phyloP scores from a whole-genome alignment of 2,329 filamentous ascomycete species.

The Phoma sp. region DNA sequence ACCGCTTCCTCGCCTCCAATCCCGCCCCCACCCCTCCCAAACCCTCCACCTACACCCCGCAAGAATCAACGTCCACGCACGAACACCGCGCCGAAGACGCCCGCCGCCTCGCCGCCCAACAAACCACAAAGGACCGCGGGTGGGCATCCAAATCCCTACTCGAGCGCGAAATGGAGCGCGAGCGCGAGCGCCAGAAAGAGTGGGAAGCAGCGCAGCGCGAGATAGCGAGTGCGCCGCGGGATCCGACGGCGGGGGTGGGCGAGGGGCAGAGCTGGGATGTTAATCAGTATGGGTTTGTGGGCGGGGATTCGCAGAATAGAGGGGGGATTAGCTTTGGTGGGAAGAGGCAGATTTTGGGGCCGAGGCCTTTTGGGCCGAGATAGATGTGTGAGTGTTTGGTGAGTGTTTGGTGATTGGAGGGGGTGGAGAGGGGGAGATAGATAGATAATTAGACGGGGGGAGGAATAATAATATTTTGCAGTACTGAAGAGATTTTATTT shows the following conservation, averaged over 20 bases:
- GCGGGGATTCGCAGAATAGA: slow-evolving; percentile 77
- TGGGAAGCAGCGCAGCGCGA: slow-evolving; percentile 82
- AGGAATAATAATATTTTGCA: too few relatives aligned
- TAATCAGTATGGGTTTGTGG: slow-evolving; percentile 77
- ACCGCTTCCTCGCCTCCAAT: slow-evolving; percentile 65
- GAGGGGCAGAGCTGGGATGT: slow-evolving; percentile 79
- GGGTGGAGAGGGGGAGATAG: too few relatives aligned
- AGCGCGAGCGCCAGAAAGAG: slow-evolving; percentile 77
- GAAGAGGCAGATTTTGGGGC: slow-evolving; percentile 80
- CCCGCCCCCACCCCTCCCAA: slow-evolving; percentile 58
- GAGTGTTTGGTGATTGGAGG: too few relatives aligned
- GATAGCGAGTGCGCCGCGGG: slow-evolving; percentile 63
- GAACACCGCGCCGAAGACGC: slow-evolving; percentile 71
- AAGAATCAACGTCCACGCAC: slow-evolving; percentile 64
- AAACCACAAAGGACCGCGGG: slow-evolving; percentile 67
- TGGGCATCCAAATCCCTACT: slow-evolving; percentile 74
- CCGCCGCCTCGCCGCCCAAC: slow-evolving; percentile 65
- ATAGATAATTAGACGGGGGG: too few relatives aligned
- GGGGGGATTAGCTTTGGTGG: slow-evolving; percentile 69
- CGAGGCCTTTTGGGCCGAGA: slow-evolving; percentile 64
- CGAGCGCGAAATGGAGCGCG: slow-evolving; percentile 82
- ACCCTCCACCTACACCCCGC: slow-evolving; percentile 51
- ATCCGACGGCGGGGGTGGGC: slow-evolving; percentile 67
- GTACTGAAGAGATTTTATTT: too few relatives aligned
- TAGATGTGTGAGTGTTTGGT: too few relatives aligned